Evolutionary conservation across 208 protist species (phyloP), one percentile per base, ranked within the genome.

Genomic region (Leishmania tropica): DNA sequence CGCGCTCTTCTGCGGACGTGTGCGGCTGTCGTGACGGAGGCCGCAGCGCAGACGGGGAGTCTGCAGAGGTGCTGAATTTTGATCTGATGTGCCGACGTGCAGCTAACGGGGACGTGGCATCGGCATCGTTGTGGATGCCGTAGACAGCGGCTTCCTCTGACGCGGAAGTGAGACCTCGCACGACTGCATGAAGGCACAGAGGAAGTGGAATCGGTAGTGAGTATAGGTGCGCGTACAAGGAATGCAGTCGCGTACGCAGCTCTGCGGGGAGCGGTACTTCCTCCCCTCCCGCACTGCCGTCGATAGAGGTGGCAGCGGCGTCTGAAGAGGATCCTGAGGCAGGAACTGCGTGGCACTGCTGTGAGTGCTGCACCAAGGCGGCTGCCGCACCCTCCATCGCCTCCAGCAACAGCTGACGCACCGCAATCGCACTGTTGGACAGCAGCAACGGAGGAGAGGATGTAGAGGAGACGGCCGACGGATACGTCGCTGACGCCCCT

Each of bases 321-420:
- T 60, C 17, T 8, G 71, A 47, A 15, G 71, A 56, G 28, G 47
- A 19, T 37, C 40, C 40, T 13, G 65, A 72, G 65, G 65, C 21
- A 72, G 5, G 37, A 72, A 19, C 24, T 13, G 71, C 71, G 28
- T 31, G 21, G 0, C 11, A 56, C 71, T 47, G 13, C 21, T 47
- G 47, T 47, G 68, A 73, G 40, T 75, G 45, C 47, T 56, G 71
- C 64, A 85, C 73, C 21, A 85, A 75, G 17, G 78, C 82, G 24
- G 78, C 75, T 5, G 82, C 82, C 5, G 82, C 82, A 21, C 82
- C 82, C 45, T 85, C 77, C 53, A 85, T 71, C 54, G 82, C 82
- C 78, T 85, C 82, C 42, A 85, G n/a, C 54, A 85, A 45, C 37
- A 85, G 10, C 65, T 85, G 82, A 3, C 82, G 82, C 82, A 85